A percentile compares a stretch with the other conserved stretches of the same genome.
Conservation (phyloP, 805 yeast species). For the Metschnikowia amazonensis region DNA sequence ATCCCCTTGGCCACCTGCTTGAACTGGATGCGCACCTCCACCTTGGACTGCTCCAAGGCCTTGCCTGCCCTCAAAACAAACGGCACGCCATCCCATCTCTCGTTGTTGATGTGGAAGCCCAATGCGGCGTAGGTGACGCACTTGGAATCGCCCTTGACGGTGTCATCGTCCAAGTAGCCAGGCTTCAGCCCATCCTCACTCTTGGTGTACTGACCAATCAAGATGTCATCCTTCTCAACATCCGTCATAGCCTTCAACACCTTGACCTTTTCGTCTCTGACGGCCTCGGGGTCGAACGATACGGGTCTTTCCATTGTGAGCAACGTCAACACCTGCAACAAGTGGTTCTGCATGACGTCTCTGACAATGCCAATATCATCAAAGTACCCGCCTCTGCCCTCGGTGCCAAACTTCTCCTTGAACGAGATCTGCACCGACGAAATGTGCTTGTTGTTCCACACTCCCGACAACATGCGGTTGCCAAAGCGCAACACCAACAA, state of each 20-base stretch:
- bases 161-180: slow-evolving; percentile 85
- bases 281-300: slow-evolving; percentile 85
- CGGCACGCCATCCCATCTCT: slow-evolving; percentile 98
- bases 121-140: slow-evolving; percentile 92
- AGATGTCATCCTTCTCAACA: slow-evolving; percentile 59
- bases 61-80: slow-evolving; percentile 95
- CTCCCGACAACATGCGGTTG: slow-evolving; percentile 80
- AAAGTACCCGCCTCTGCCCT: slow-evolving; percentile 98
- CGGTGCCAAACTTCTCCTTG: slow-evolving; percentile 98
- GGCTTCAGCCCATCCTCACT: slow-evolving; percentile 89
- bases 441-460: slow-evolving; percentile 82
- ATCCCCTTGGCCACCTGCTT: slow-evolving; percentile 81
- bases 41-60: slow-evolving; percentile 92
- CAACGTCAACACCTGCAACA: slow-evolving; percentile 86
- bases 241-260: slow-evolving; percentile 78
- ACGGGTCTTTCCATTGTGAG: slow-evolving; percentile 95
- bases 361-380: slow-evolving; percentile 93
- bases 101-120: slow-evolving; percentile 74
- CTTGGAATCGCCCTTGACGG: slow-evolving; percentile 76
- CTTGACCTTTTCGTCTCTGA: slow-evolving; percentile 94
- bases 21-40: slow-evolving; percentile 91
- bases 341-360: slow-evolving; percentile 97
- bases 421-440: slow-evolving; percentile 82
- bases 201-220: slow-evolving; percentile 83
- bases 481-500: slow-evolving; percentile 85